Evolutionary conservation across 306 rosid genomes (phyloP).

Genomic region (Pachyrhizus erosus): DNA sequence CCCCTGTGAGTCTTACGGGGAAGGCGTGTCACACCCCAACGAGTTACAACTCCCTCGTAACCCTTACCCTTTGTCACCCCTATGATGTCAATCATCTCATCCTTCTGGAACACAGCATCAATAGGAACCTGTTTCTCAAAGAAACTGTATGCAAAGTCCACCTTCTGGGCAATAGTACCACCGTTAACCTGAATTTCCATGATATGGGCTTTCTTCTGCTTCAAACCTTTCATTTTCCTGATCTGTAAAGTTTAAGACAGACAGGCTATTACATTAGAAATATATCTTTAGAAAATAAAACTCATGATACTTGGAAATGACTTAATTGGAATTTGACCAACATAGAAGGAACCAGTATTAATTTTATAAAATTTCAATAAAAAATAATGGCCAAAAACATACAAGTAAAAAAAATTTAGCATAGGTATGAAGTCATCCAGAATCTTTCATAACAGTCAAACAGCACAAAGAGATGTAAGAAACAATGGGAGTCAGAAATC

Average conservation of each 20-base stretch:
- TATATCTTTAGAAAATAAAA: neutral
- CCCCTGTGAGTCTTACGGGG: slow-evolving; percentile 95
- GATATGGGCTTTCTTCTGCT: slow-evolving; percentile 89
- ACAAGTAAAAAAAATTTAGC: neutral
- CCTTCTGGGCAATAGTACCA: slow-evolving; percentile 76
- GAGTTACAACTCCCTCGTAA: slow-evolving; percentile 88
- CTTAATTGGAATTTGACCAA: neutral
- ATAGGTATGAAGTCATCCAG: neutral
- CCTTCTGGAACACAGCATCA: slow-evolving; percentile 93
- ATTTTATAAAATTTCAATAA: neutral
- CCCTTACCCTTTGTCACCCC: slow-evolving; percentile 95
- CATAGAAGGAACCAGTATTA: neutral
- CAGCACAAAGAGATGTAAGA: neutral
- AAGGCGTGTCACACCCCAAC: slow-evolving; percentile 94
- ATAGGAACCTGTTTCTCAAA: slow-evolving; percentile 88
- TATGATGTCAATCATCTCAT: slow-evolving; percentile 86
- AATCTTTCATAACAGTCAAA: neutral
- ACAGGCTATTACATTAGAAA: neutral
- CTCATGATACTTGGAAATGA: neutral
- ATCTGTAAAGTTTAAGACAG: slow-evolving; percentile 50
- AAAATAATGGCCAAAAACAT: neutral
- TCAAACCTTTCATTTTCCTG: slow-evolving; percentile 84
- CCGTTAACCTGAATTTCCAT: slow-evolving; percentile 92
- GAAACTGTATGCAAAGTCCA: slow-evolving; percentile 71
- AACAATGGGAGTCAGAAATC: slow-evolving; percentile 51